Conservation (phyloP, 495 filamentous ascomycete genomes). For the Xylaria palmicola region DNA sequence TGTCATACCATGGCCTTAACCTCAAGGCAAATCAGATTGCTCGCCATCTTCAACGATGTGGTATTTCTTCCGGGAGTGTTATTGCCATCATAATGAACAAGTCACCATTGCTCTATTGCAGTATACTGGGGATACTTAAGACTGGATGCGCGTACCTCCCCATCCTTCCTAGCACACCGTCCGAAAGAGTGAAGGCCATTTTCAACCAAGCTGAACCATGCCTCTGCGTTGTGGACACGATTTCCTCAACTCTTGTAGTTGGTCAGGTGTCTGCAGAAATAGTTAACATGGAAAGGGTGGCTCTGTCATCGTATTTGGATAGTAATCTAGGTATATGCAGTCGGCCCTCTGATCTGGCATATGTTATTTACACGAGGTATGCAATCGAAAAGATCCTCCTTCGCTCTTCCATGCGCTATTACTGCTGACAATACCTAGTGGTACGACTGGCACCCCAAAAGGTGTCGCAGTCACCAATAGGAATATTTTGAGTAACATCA, state of each 20-base stretch:
- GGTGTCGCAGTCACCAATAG: constrained; percentile 67
- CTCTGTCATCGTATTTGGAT: constrained; percentile 21
- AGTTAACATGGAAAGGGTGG: constrained; percentile 34
- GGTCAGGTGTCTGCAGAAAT: constrained; percentile 28
- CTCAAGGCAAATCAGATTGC: constrained; percentile 63
- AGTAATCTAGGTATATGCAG: constrained; percentile 33
- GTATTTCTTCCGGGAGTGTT: constrained; percentile 50
- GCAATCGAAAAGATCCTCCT: background rate
- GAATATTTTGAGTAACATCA: constrained; percentile 68
- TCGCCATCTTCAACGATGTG: constrained; percentile 47
- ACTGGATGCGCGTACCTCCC: constrained; percentile 73
- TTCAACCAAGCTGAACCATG: constrained; percentile 50
- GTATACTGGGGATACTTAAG: constrained; percentile 71
- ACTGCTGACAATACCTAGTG: constrained; percentile 29
- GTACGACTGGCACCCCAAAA: constrained; percentile 66
- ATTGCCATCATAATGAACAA: constrained; percentile 72
- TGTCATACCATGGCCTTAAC: constrained; percentile 66
- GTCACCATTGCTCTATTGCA: constrained; percentile 62
- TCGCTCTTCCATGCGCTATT: background rate
- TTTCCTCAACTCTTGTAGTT: constrained; percentile 16
- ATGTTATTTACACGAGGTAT: constrained; percentile 61
- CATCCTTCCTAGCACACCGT: constrained; percentile 62
- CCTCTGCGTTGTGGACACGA: constrained; percentile 45
- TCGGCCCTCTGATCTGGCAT: constrained; percentile 44
- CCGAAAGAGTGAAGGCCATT: constrained; percentile 52